Percentiles rank a stretch among this genome's conserved stretches.
Conservation (phyloP, 257 asterid species). For the Handroanthus guayacan region DNA sequence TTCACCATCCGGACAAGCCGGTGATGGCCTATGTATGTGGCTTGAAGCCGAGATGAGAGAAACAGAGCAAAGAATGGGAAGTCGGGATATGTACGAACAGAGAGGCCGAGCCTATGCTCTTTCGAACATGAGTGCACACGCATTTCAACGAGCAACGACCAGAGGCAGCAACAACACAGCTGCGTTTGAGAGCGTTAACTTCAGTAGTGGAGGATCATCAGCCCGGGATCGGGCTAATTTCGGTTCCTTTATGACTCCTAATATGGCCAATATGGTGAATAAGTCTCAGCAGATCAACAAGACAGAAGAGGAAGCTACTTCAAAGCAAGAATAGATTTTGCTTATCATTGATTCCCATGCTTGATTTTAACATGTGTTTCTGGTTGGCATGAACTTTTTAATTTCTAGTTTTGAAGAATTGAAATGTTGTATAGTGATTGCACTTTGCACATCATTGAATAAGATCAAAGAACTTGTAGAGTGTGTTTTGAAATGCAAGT, state of each 20-base stretch:
- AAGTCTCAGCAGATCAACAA: conserved; percentile 18
- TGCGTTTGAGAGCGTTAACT: background rate
- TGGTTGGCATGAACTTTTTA: background rate
- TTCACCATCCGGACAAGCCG: conserved; percentile 44
- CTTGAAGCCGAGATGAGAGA: conserved; percentile 49
- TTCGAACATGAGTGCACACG: conserved; percentile 46
- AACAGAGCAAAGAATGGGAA: conserved; percentile 47
- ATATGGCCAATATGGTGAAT: conserved; percentile 7
- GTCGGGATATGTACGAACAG: conserved; percentile 34
- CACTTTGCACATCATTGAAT: background rate
- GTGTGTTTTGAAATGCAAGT: background rate
- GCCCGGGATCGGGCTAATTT: background rate
- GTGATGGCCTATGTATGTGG: conserved; percentile 43
- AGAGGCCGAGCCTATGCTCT: conserved; percentile 53
- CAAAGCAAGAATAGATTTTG: background rate
- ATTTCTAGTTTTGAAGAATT: background rate
- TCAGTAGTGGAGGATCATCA: background rate
- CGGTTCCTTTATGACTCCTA: background rate
- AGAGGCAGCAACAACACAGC: conserved; percentile 26
- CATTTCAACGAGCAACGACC: conserved; percentile 48
- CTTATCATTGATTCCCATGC: background rate
- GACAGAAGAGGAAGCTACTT: background rate
- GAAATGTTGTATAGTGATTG: background rate
- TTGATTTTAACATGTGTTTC: background rate
- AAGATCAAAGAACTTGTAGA: background rate